Evolutionary conservation across 805 yeast genomes (phyloP).

Genomic region (Saccharomycopsis schoenii): DNA sequence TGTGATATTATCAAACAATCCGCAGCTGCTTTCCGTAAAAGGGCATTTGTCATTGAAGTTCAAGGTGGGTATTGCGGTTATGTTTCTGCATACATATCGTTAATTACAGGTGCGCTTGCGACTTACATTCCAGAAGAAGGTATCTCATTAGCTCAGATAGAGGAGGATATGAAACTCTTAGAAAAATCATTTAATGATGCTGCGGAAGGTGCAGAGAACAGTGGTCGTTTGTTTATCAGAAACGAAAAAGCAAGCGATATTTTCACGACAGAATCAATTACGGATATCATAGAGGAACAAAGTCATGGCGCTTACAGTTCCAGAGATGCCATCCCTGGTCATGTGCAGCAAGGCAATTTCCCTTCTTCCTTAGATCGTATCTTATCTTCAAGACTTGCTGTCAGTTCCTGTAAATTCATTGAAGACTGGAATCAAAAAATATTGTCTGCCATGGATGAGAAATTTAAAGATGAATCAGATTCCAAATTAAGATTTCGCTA

Average conservation of each 20-base stretch:
- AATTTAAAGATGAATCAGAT: slow-evolving; percentile 27
- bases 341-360: slow-evolving; percentile 93
- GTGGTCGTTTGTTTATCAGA: slow-evolving; percentile 61
- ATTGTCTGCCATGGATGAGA: slow-evolving; percentile 20
- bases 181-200: slow-evolving; percentile 62
- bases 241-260: slow-evolving; percentile 56
- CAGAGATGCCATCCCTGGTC: slow-evolving; percentile 95
- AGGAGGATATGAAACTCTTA: slow-evolving; percentile 65
- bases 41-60: slow-evolving; percentile 94
- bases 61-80: slow-evolving; percentile 98
- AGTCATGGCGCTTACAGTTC: slow-evolving; percentile 73
- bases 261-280: slow-evolving; percentile 71
- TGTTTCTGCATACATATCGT: slow-evolving; percentile 76
- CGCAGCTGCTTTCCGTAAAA: slow-evolving; percentile 87
- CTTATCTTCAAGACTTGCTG: slow-evolving; percentile 80
- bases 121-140: slow-evolving; percentile 86
- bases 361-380: slow-evolving; percentile 94
- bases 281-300: slow-evolving; percentile 75
- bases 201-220: slow-evolving; percentile 59
- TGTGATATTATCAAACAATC: slow-evolving; percentile 93
- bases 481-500: slow-evolving; percentile 44
- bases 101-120: slow-evolving; percentile 86
- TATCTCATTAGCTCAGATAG: slow-evolving; percentile 54
- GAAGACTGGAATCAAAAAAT: slow-evolving; percentile 47
- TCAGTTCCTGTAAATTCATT: slow-evolving; percentile 79